Evolutionary conservation across 495 filamentous ascomycete species (phyloP).

Genomic region (Beverwykella pulmonaria): DNA sequence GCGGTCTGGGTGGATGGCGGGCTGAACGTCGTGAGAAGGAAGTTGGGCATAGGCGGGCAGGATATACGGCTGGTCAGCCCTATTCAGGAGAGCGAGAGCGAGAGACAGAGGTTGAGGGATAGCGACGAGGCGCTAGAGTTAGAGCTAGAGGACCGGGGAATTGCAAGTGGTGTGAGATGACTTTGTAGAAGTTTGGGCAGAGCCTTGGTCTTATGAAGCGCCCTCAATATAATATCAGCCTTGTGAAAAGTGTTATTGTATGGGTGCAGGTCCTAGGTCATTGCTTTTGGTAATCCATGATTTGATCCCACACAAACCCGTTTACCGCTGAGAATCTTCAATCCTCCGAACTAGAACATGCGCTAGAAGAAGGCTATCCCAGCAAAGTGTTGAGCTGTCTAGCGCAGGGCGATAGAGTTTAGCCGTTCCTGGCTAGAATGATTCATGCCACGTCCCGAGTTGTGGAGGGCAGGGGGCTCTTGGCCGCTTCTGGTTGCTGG

Average conservation of each 20-base stretch:
- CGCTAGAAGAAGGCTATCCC: too few species aligned
- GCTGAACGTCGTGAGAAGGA: constrained; percentile 23
- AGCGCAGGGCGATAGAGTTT: background rate
- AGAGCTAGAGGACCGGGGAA: constrained; percentile 34
- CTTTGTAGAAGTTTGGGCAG: background rate
- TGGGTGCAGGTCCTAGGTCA: too few species aligned
- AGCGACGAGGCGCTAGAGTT: constrained; percentile 20
- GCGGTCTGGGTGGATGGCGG: constrained; percentile 38
- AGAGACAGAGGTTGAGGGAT: background rate
- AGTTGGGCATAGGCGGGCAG: constrained; percentile 21
- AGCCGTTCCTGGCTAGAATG: background rate
- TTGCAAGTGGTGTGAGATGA: background rate
- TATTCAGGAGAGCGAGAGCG: constrained; percentile 3
- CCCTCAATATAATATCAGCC: background rate
- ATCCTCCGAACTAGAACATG: too few species aligned
- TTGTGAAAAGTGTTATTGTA: background rate
- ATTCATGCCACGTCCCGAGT: background rate
- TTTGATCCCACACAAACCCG: too few species aligned
- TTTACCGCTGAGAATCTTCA: too few species aligned
- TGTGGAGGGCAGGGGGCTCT: background rate
- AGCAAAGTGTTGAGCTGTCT: background rate
- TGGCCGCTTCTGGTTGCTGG: too few species aligned
- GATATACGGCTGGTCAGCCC: constrained; percentile 33
- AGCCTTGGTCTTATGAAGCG: background rate
- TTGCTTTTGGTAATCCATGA: too few species aligned